Evolutionary conservation across 2,329 filamentous ascomycete species (phyloP), one percentile per base, ranked within the genome.

Genomic region (Talaromyces sp.): DNA sequence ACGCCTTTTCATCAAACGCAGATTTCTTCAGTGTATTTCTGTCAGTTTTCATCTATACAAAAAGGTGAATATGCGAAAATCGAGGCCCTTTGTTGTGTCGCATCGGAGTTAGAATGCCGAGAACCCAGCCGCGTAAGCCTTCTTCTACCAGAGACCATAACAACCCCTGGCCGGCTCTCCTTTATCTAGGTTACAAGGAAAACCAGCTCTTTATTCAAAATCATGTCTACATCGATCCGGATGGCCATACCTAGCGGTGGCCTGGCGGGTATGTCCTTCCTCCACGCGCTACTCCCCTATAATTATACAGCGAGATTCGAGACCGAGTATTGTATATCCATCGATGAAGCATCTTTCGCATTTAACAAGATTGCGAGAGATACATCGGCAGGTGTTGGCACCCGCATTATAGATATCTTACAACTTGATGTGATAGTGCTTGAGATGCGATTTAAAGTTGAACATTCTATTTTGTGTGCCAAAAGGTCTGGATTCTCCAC

Each of bases 211-310:
- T 40, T 2, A 40, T n/a, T 36, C 12, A 6, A 6, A 40, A 6
- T 16, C 16, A 36, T 40, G 36, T n/a, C 36, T 40, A 2, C 36
- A 12, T 9, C 36, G 18, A 56, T 64, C 40, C 63, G 63, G 9
- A 55, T 65, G 12, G 60, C 64, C 36, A 63, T 63, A 85, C 74
- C 18, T 82, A 80, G 57, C 78, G 82, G 30, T 34, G 74, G 75
- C 56, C 75, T 79, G 47, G 72, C 73, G 5, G 77, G 77, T 10
- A 67, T 75, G 14, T 70, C 74, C 9, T 72, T 79, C 3, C 70
- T 73, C 9, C 73, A 72, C 1, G 75, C 71, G 23, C 65, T 79
- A 10, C 62, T 69, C n/a, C 73, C 73, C 59, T 65, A 72, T 47
- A 57, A 62, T 4, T 71, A 77, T 59, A 65, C 78, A 2, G 36